These are phyloP conservation scores for Trichoderma virens DNA, from an alignment of 495 filamentous ascomycete genomes.

Conservation along the genomic window DNA sequence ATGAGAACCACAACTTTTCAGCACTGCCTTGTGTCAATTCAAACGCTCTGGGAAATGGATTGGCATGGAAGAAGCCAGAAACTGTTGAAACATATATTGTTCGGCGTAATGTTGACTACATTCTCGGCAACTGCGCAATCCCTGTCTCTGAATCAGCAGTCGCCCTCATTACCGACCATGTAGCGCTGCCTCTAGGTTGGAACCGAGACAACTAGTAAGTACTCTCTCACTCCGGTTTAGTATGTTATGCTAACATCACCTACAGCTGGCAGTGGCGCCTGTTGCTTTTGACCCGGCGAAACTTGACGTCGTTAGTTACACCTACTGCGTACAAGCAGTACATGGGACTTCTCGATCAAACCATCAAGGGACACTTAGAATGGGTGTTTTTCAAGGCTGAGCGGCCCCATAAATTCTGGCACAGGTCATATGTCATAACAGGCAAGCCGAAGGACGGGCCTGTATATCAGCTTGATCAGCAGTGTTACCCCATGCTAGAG, in stretches of 20 bases:
- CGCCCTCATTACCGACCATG: slow-evolving; percentile 14
- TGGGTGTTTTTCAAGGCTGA: slow-evolving; percentile 14
- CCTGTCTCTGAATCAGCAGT: slow-evolving; percentile 3
- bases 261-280: slow-evolving; percentile 12
- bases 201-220: slow-evolving; percentile 17
- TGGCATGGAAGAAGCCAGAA: slow-evolving; percentile 7
- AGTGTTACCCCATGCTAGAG: slow-evolving; percentile 15
- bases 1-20: too few relatives aligned
- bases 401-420: slow-evolving; percentile 14
- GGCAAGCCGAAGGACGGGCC: slow-evolving; percentile 13
- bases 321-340: not conserved
- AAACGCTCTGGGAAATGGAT: too few relatives aligned
- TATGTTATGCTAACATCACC: not conserved
- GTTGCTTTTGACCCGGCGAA: not conserved
- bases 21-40: too few relatives aligned
- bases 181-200: slow-evolving; percentile 15
- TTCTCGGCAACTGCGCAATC: slow-evolving; percentile 12
- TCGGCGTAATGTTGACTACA: slow-evolving; percentile 14
- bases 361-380: slow-evolving; percentile 11
- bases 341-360: not conserved
- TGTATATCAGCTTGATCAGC: slow-evolving; percentile 14
- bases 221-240: not conserved
- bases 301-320: slow-evolving; percentile 1
- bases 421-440: slow-evolving; percentile 13
- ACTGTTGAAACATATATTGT: slow-evolving; percentile 5